Evolutionary conservation across 108 stramenopile species (phyloP), one percentile per base, ranked within the genome.

Genomic region (Poteriospumella lacustris): DNA sequence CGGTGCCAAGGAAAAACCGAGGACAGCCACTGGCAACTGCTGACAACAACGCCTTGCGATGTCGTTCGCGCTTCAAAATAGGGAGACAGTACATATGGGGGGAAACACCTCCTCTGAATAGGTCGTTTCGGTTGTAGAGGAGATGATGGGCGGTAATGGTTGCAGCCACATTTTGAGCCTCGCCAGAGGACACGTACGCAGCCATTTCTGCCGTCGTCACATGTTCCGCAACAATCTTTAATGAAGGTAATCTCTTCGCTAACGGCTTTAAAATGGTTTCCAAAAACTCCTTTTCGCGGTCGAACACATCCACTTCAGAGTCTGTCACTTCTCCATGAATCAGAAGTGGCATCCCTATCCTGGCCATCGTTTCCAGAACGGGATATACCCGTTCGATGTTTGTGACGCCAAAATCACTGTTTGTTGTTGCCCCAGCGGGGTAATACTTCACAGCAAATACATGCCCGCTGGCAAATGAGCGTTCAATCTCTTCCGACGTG

Each of bases 11-110:
- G 83, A 99, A 97, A 89, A 98, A 97, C 83, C 96, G 95, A 75
- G 86, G 76, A 62, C 60, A 85, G 26, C 96, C 96, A 34, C 91
- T 90, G 0, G 94, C 92, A 1, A 93, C 95, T 0, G 96, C 98
- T 2, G 84, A 52, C 0, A 97, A 73, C 40, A 99, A 85, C 29
- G 96, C 95, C 78, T 82, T 79, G 2, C 98, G 93, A 84, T 99
- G 95, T 0, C 26, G 38, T 88, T 99, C 98, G 40, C 90, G 89
- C 89, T 99, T 99, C 64, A 99, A 87, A 69, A 99, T 93, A 56
- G 98, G 98, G 2, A 99, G 85, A 79, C 98, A 99, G 85, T 98
- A 99, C 82, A 95, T 90, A 79, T 99, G 98, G 0, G 98, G 98
- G 58, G 90, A 89, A 70, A 99, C 85, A 0, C 96, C 97, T 19